These are phyloP conservation scores for Rhizophora apiculata DNA, from an alignment of 345 rosid species.

Conservation along the genomic window DNA sequence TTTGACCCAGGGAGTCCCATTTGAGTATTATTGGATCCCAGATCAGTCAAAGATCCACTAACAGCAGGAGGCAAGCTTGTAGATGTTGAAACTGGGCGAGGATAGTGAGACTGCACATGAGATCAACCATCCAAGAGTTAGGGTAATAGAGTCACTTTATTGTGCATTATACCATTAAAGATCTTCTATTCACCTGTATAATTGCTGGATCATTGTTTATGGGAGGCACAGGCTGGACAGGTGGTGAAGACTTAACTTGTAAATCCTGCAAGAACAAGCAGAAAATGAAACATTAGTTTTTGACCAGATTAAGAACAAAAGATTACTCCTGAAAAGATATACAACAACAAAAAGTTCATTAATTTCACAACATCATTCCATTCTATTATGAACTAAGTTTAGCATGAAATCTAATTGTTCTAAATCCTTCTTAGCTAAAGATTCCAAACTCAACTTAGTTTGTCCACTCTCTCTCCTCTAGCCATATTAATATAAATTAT, in stretches of 20 bases:
- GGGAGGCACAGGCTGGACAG: constrained; percentile 62
- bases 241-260: constrained; percentile 91
- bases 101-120: constrained; percentile 81
- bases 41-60: constrained; percentile 53
- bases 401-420: no score
- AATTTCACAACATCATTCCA: neutral
- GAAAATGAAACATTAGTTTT: neutral
- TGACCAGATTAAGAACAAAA: neutral
- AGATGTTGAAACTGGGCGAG: constrained; percentile 55
- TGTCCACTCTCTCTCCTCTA: no score
- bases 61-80: constrained; percentile 55
- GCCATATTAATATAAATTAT: no score
- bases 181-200: constrained; percentile 58
- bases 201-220: constrained; percentile 90
- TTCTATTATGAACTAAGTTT: no score
- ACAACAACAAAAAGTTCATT: neutral
- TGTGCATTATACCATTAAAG: constrained; percentile 4
- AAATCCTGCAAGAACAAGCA: constrained; percentile 54
- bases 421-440: no score
- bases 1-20: constrained; percentile 60
- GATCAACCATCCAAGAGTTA: constrained; percentile 4
- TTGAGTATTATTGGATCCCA: constrained; percentile 49
- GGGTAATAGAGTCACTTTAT: neutral
- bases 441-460: no score
- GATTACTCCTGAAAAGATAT: neutral